These are phyloP conservation scores for Sporothrix protearum DNA, from an alignment of 2,329 filamentous ascomycete species.

Conservation along the genomic window DNA sequence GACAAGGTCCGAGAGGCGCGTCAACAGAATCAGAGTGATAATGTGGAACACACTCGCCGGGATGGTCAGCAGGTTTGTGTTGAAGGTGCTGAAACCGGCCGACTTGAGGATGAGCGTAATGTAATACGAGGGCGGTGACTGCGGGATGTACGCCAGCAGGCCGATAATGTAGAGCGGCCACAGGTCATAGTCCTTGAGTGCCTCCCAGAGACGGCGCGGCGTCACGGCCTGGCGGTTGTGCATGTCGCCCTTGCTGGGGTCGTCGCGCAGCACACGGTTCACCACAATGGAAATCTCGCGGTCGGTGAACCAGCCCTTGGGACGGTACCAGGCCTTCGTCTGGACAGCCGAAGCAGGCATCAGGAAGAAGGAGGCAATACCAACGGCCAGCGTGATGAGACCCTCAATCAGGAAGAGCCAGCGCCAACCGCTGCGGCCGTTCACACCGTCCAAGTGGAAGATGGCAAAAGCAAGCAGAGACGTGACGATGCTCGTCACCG, in stretches of 20 bases:
- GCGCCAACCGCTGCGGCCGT: slow-evolving; percentile 38
- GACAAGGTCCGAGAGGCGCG: slow-evolving; percentile 49
- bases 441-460: slow-evolving; percentile 36
- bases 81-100: slow-evolving; percentile 25
- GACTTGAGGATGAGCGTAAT: slow-evolving; percentile 25
- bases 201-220: slow-evolving; percentile 32
- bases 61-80: slow-evolving; percentile 27
- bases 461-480: slow-evolving; percentile 38
- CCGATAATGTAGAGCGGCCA: slow-evolving; percentile 28
- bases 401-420: slow-evolving; percentile 55
- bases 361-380: slow-evolving; percentile 46
- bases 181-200: slow-evolving; percentile 26
- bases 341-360: slow-evolving; percentile 45
- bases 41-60: slow-evolving; percentile 46
- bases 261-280: slow-evolving; percentile 55
- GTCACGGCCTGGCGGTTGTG: slow-evolving; percentile 56
- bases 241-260: slow-evolving; percentile 57
- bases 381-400: slow-evolving; percentile 41
- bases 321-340: slow-evolving; percentile 43
- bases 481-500: slow-evolving; percentile 35
- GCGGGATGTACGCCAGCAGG: slow-evolving; percentile 22
- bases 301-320: slow-evolving; percentile 54
- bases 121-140: slow-evolving; percentile 21
- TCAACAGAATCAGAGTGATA: slow-evolving; percentile 48
- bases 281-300: slow-evolving; percentile 56